A percentile compares a stretch with the other conserved stretches of the same genome.
phyloP scores from a whole-genome alignment of 1,284 basidiomycete species.

The Ganoderma multipileum region DNA sequence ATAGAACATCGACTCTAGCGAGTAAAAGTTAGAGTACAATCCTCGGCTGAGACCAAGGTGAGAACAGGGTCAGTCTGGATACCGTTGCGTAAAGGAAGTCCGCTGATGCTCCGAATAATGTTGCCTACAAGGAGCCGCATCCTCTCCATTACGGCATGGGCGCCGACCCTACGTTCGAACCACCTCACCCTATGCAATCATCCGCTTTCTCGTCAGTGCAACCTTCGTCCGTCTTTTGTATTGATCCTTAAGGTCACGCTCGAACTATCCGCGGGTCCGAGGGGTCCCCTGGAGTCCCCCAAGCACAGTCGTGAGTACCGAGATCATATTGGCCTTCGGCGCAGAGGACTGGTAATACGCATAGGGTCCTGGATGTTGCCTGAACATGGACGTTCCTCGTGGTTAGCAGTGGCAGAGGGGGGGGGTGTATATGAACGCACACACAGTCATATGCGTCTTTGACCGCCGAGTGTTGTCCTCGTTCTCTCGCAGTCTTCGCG shows the following conservation, averaged over 20 bases:
- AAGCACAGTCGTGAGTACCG: not conserved
- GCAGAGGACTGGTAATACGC: not conserved
- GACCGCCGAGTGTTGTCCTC: not conserved
- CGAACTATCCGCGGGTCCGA: not conserved
- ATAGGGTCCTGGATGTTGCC: not conserved
- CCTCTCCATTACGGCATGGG: not conserved
- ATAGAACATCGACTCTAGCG: not conserved
- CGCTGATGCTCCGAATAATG: not conserved
- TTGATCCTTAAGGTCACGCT: not conserved
- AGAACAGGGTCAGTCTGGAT: not conserved
- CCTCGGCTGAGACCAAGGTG: not conserved
- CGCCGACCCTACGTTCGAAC: not conserved
- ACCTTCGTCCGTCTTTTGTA: not conserved
- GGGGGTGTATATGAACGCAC: not conserved
- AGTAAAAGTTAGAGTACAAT: not conserved
- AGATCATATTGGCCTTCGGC: not conserved
- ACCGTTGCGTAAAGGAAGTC: not conserved
- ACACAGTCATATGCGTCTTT: not conserved
- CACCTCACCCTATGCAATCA: not conserved
- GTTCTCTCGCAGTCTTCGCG: not conserved
- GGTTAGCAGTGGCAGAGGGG: not conserved
- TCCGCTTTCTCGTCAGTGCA: not conserved
- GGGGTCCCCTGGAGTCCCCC: too few relatives aligned
- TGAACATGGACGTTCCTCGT: not conserved
- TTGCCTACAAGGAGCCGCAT: not conserved